Evolutionary conservation across 2,329 filamentous ascomycete genomes (phyloP), one percentile per base, ranked within the genome.

Genomic region (Aspergillus hiratsukae): DNA sequence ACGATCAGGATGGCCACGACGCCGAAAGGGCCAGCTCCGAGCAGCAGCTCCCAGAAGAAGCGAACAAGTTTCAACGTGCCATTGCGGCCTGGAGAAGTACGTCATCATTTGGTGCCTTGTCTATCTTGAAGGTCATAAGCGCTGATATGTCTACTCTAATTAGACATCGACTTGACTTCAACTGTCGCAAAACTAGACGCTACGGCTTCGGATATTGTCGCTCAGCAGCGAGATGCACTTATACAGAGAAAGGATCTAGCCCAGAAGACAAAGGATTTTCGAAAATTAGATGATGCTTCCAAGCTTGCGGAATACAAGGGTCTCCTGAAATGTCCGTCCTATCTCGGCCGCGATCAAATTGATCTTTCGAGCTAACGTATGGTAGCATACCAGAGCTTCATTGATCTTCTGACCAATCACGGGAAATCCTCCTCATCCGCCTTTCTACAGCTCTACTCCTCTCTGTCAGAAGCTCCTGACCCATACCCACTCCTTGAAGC

Each of bases 251-350:
- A 99, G 72, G 95, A 99, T 59, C 80, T 99, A 21, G 94, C 95
- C n/a, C 92, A 97, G 71, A 97, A 97, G 81, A 99, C 94, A 0
- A 99, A 99, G 69, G 93, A 97, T 67, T 99, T 97, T 66, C 83
- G 92, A 59, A 97, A 97, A 73, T 82, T 96, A 10, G 93, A 97
- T 66, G 91, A 99, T 79, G 79, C 88, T 10, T 85, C 84, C 55
- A 99, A 97, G 74, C 77, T 99, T 53, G 80, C 81, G 4, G 94
- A 99, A 73, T 86, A 96, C 78, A 99, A 97, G 76, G 85, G 85
- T 41, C 77, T 99, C 51, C 77, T 99, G 57, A 97, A 96, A 81
- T 87, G 90, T 91, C 71, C 23, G 61, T 23, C 43, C 19, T 66
- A 49, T 50, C 48, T 11, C 25, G 25, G 23, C 48, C 21, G 41